Conservation (phyloP, 495 filamentous ascomycete genomes). For the Penicillium arizonense region DNA sequence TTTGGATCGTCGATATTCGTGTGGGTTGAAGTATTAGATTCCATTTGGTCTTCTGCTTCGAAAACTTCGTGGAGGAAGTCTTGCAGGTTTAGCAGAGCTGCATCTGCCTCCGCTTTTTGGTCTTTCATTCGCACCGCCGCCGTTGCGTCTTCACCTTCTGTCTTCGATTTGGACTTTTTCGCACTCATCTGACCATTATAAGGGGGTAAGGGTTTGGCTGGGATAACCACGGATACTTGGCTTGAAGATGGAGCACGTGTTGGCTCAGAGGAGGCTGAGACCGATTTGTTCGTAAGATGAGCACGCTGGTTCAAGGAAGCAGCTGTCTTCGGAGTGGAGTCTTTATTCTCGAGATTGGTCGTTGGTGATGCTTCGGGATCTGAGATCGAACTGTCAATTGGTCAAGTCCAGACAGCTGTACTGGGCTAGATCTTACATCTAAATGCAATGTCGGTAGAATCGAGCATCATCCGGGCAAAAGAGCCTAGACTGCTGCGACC, state of each 20-base stretch:
- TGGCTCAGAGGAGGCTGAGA: conserved; percentile 13
- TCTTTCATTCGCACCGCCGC: conserved; percentile 49
- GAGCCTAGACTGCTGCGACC: conserved; percentile 42
- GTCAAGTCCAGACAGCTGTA: neutral
- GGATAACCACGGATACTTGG: conserved; percentile 39
- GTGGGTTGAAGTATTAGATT: conserved; percentile 43
- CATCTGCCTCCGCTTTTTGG: conserved; percentile 77
- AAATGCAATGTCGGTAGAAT: conserved; percentile 53
- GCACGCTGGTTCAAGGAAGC: conserved; percentile 22
- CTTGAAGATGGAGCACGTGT: conserved; percentile 20
- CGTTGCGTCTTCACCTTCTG: conserved; percentile 24
- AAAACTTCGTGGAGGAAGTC: conserved; percentile 71
- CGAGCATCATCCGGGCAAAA: conserved; percentile 59
- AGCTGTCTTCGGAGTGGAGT: conserved; percentile 15
- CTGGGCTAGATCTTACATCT: conserved; percentile 42
- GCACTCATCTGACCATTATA: conserved; percentile 12
- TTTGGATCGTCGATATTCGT: conserved; percentile 32
- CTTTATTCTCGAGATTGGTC: conserved; percentile 20
- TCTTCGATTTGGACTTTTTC: conserved; percentile 35
- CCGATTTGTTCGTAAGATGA: conserved; percentile 17
- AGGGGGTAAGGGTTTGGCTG: conserved; percentile 31
- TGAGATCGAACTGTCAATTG: conserved; percentile 18
- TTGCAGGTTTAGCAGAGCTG: conserved; percentile 63
- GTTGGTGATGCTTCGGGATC: conserved; percentile 38
- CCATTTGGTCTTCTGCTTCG: conserved; percentile 69